Evolutionary conservation across 2,329 filamentous ascomycete genomes (phyloP), one percentile per base, ranked within the genome.

Genomic region (Beauveria asiatica): DNA sequence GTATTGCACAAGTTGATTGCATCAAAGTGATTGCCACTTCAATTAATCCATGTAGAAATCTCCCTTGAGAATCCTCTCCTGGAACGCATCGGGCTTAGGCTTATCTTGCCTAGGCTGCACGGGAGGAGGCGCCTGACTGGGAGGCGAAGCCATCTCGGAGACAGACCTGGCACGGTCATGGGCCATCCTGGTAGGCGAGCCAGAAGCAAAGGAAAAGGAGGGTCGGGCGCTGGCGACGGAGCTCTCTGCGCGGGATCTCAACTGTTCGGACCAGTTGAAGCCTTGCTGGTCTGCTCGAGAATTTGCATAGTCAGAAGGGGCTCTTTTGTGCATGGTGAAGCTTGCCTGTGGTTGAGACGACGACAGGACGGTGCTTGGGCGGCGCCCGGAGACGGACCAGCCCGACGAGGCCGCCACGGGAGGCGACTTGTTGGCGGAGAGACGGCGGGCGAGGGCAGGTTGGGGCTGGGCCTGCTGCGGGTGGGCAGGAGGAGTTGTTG

Each of bases 181-280:
- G 49, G 74, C 71, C 45, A 69, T 65, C 61, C 69, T 70, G 41
- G 71, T 71, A 33, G 71, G 74, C 49, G 72, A 74, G 59, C 75
- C 76, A 56, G 78, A 65, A 62, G 70, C 80, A 67, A 85, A 82
- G 51, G 80, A 80, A 70, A 87, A 86, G 50, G 80, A 81, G 50
- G 84, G 76, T 61, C 83, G 80, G 54, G 79, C 73, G 66, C 79
- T 80, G 48, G 81, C 75, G 61, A 87, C 81, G 68, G 85, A 87
- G 75, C 91, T 92, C 78, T 96, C 91, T 68, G 92, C 92, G 72
- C 92, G 89, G 70, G 87, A 88, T 75, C 92, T 90, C 80, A 97
- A 85, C 79, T 96, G 92, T 79, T 97, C 93, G 72, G 91, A 90
- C 89, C 93, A 96, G 77, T 96, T 96, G 83, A 95, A 96, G 74